phyloP scores from a whole-genome alignment of 495 filamentous ascomycete species.

The Viridothelium virens region DNA sequence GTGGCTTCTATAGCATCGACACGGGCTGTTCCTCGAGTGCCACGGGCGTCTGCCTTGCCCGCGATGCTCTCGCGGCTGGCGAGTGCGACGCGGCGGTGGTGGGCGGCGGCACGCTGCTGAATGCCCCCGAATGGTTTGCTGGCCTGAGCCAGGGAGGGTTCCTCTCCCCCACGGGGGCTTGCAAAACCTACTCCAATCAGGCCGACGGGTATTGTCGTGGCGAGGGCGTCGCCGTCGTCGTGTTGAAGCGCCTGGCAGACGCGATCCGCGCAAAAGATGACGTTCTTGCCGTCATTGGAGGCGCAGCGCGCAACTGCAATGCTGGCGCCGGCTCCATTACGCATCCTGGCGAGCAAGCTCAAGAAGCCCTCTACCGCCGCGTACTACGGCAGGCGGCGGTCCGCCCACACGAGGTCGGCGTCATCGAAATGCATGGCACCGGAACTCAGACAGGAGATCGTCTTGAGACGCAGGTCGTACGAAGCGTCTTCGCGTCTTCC shows the following conservation, averaged over 20 bases:
- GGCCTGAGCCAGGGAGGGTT: slow-evolving; percentile 80
- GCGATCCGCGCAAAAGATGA: slow-evolving; percentile 43
- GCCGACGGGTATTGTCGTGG: slow-evolving; percentile 46
- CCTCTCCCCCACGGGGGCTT: slow-evolving; percentile 68
- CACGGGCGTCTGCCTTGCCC: slow-evolving; percentile 76
- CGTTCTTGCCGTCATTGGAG: slow-evolving; percentile 40
- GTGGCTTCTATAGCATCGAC: slow-evolving; percentile 77
- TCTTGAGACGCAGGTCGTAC: slow-evolving; percentile 42
- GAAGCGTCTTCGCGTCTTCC: slow-evolving; percentile 70
- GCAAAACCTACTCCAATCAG: slow-evolving; percentile 50
- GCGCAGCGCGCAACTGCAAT: slow-evolving; percentile 38
- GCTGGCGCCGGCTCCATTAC: slow-evolving; percentile 41
- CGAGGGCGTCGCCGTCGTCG: slow-evolving; percentile 39
- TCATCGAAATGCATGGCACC: slow-evolving; percentile 48
- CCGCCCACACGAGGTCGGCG: slow-evolving; percentile 43
- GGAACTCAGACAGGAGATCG: slow-evolving; percentile 42
- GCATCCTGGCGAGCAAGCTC: slow-evolving; percentile 44
- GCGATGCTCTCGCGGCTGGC: slow-evolving; percentile 68
- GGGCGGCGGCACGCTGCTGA: slow-evolving; percentile 73
- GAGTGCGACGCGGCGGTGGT: slow-evolving; percentile 80
- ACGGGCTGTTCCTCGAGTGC: slow-evolving; percentile 85
- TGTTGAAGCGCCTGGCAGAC: slow-evolving; percentile 44
- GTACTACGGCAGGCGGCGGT: slow-evolving; percentile 41
- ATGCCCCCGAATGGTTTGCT: slow-evolving; percentile 76
- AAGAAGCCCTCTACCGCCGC: slow-evolving; percentile 38